These are phyloP conservation scores for Microcera coccophila DNA, from an alignment of 2,329 filamentous ascomycete species.

Conservation along the genomic window DNA sequence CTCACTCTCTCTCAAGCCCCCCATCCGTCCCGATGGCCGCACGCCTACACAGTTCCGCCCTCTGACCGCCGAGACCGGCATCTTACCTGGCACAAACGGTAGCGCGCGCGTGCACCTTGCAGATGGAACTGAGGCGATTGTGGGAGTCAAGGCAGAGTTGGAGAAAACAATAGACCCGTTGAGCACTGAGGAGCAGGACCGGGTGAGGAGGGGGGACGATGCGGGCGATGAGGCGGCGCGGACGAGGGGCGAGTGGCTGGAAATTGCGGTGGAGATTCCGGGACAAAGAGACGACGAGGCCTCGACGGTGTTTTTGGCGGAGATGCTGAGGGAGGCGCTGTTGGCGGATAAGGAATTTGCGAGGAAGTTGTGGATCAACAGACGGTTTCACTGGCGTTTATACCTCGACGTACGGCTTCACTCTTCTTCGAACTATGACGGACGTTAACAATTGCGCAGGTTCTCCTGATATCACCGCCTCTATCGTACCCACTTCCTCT, in stretches of 20 bases:
- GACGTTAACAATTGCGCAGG: constrained; percentile 47
- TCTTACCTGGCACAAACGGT: constrained; percentile 85
- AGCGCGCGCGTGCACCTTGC: constrained; percentile 91
- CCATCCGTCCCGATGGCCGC: constrained; percentile 86
- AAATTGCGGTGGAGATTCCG: constrained; percentile 87
- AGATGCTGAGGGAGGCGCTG: constrained; percentile 86
- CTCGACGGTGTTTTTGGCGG: constrained; percentile 77
- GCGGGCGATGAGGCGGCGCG: constrained; percentile 34
- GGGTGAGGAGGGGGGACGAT: constrained; percentile 36
- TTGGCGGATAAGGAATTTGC: constrained; percentile 66
- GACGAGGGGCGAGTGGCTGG: constrained; percentile 70
- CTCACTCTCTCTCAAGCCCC: constrained; percentile 74
- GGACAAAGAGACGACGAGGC: constrained; percentile 89
- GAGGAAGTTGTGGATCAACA: constrained; percentile 79
- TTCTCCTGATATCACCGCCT: constrained; percentile 87
- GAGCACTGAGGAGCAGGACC: constrained; percentile 28
- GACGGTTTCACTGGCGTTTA: constrained; percentile 91
- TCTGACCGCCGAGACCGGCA: constrained; percentile 81
- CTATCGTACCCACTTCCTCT: constrained; percentile 90
- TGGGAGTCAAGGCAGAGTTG: constrained; percentile 92
- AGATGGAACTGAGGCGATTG: constrained; percentile 92
- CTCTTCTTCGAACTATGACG: neutral
- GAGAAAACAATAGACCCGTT: constrained; percentile 57
- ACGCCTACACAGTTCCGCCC: constrained; percentile 83
- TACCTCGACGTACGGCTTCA: constrained; percentile 76